phyloP scores from a whole-genome alignment of 192 early-diverging fungal genomes.

The Coemansia sp. region DNA sequence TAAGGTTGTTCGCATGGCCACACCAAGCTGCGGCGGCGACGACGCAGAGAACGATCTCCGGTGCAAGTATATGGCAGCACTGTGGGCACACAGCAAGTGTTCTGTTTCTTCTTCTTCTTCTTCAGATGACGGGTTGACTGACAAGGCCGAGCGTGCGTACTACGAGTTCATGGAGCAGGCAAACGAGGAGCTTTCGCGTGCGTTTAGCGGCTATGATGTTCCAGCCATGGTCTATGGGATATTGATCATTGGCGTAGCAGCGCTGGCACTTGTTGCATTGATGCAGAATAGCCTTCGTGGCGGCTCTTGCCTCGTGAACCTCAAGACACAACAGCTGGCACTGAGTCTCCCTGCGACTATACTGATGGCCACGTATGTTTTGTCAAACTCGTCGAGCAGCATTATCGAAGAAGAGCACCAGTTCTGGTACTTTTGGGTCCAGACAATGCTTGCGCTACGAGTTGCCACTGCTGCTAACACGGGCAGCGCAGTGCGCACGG shows the following conservation, averaged over 20 bases:
- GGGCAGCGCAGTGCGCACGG: conserved; percentile 6
- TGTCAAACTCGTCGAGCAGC: conserved; percentile 66
- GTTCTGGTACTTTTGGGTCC: conserved; percentile 74
- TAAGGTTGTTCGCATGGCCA: not conserved
- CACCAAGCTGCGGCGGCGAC: not conserved
- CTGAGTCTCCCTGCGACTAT: conserved; percentile 24
- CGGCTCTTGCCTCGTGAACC: conserved; percentile 8
- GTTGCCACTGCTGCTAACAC: conserved; percentile 11
- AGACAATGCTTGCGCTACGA: conserved; percentile 59
- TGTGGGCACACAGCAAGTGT: conserved; percentile 14
- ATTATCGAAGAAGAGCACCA: conserved; percentile 77
- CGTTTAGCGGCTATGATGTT: conserved; percentile 51
- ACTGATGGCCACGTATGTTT: conserved; percentile 53
- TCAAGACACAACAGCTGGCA: conserved; percentile 9
- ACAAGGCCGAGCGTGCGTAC: conserved; percentile 27
- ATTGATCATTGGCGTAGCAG: conserved; percentile 18
- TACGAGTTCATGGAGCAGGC: conserved; percentile 37
- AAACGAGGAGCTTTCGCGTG: conserved; percentile 38
- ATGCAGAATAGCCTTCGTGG: conserved; percentile 11
- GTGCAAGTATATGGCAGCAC: conserved; percentile 43
- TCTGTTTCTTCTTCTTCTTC: not conserved
- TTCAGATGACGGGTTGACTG: not conserved
- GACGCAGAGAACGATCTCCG: conserved; percentile 15
- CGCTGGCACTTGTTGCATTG: conserved; percentile 15
- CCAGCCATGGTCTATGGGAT: conserved; percentile 43